Base-by-base conservation (phyloP, 2,329 filamentous ascomycete genomes). In the Xylariales sp. region DNA sequence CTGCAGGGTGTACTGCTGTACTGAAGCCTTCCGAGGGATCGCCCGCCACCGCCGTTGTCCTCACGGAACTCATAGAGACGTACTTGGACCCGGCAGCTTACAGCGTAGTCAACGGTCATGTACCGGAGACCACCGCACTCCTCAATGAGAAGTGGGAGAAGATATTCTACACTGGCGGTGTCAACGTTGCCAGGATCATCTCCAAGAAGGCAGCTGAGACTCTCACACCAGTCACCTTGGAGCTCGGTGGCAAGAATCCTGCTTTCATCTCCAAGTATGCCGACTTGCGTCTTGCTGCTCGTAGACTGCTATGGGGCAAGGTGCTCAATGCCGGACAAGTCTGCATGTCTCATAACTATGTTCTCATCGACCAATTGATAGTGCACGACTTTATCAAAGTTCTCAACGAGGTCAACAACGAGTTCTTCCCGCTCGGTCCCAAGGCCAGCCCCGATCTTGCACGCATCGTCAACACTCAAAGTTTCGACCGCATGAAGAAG, bases 61-160 rank as follows among this genome's bases (percentile, higher is more conserved):
- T 95, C 57, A 81, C 87, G 68, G 84, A 86, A 65, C 78, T 97
- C 51, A 64, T 96, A 36, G 78, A 85, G 57, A 74, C 79, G 29
- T 76, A 77, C 28, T 80, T 98, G 40, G 93, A 97, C 60, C 78
- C 80, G 2, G 77, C 80, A 12, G 83, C 82, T 52, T 96, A 88
- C 65, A 69, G 72, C 25, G 78, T 88, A 44, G 72, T 96, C 51
- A 93, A 96, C 60, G 93, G 93, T 46, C 82, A 71, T 20, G 67
- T 95, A 15, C 74, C 83, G 4, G 88, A 95, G 71, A 89, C 86
- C 4, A 88, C 86, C 33, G 82, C 81, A 10, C 69, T 97, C 32
- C 76, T 98, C 24, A 80, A 91, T 44, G 80, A 89, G 69, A 91
- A 91, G 63, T 98, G 90, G 84, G 90, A 94, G 69, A 97, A 96